Evolutionary conservation across 805 yeast species (phyloP), one percentile per base, ranked within the genome.

Genomic region (Metschnikowia cubensis): DNA sequence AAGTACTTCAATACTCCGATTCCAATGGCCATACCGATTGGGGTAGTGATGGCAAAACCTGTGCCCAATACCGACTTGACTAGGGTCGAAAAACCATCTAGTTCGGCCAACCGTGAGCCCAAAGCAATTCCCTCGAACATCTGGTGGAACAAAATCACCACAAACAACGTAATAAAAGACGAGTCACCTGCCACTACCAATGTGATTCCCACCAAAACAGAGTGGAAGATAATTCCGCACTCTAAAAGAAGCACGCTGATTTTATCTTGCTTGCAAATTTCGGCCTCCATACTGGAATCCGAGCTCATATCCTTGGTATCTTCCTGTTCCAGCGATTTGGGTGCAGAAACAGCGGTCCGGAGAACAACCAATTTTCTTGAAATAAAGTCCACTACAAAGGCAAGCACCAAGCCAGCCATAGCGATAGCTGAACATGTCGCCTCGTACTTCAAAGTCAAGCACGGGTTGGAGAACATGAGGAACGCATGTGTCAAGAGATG

Each of bases 11-110:
- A 43, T 4, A 85, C 87, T 41, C 89, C 90, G 32, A 88, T 66
- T 40, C 96, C 96, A 57, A 87, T 80, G 4, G 85, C 89, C 58
- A 85, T 78, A 2, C 92, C 85, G 42, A 86, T 69, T 1, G 95
- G 95, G 0, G 94, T 84, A 13, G 84, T 74, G 4, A 85, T 42
- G 2, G 53, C 43, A 40, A 36, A 52, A 2, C 33, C 44, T 4
- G 21, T 11, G 14, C 51, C 47, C 37, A 50, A 35, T 15, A 8
- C 51, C 34, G 44, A 14, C 43, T 50, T 14, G 15, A 21, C 4
- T 4, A 31, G 17, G 44, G 50, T 40, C 31, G 49, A 18, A 41
- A 42, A 22, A 41, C 38, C 6, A 58, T 63, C 62, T 58, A 60
- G 8, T 52, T 56, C 52, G 2, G 65, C 63, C 37, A 62, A 54